Evolutionary conservation across 192 early-diverging fungal species (phyloP), one percentile per base, ranked within the genome.

Genomic region (Backusella australiensis): DNA sequence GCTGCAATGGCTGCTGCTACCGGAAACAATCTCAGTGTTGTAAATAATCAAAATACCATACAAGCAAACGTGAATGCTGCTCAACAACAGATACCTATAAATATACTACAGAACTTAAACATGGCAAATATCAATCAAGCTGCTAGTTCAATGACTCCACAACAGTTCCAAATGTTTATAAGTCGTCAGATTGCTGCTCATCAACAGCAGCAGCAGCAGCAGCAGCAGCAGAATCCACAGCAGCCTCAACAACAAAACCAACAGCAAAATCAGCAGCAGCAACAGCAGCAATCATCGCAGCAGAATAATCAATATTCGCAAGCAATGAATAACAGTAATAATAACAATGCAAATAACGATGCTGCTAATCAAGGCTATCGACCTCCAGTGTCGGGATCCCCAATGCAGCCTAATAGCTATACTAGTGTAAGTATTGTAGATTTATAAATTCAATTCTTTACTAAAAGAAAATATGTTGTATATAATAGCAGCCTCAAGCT

Each of bases 21-120:
- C 4, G 75, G 75, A 6, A 69, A 53, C 15, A 67, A 75, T 11
- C 19, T 42, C 7, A 42, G 36, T 6, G 67, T 34, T 56, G 67
- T 36, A 15, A 69, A 36, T 69, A 59, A 52, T 4, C 68, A 76
- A 41, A 46, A 69, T 38, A 70, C 23, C 68, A 70, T 74, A 17
- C 35, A 53, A 74, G 53, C 72, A 19, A 74, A 56, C 29, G 56
- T 53, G n/a, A 39, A 34, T 26, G 59, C 72, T 39, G 21, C 35
- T 5, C 75, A 76, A 70, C 68, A 76, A 56, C 75, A 76, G 52
- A 76, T 76, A 53, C 75, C 75, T 26, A 34, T 49, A 36, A 76
- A 76, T 70, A 49, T 76, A 38, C 29, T 76, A 32, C 75, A 76
- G 63, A 49, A 39, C n/a, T 52, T 76, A 41, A 76, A 76, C 39